These are phyloP conservation scores for Aspergillus costaricaensis DNA, from an alignment of 2,329 filamentous ascomycete species.

Conservation along the genomic window DNA sequence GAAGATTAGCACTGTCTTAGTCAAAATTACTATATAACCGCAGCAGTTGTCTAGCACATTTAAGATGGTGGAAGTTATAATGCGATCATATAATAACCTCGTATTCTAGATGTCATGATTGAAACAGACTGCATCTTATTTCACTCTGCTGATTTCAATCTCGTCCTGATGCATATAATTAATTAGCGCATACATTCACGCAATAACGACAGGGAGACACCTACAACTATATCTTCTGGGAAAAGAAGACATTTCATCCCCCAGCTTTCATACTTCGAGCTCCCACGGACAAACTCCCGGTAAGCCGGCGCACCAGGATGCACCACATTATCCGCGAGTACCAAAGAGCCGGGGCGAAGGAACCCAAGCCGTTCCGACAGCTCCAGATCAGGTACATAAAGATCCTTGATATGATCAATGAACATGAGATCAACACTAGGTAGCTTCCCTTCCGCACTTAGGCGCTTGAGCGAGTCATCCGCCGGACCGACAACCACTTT, in stretches of 20 bases:
- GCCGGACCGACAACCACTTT: conserved; percentile 70
- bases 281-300: conserved; percentile 62
- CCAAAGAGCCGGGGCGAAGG: conserved; percentile 55
- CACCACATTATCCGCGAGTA: conserved; percentile 50
- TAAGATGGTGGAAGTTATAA: too few species aligned
- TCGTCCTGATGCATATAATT: neutral
- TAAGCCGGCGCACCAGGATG: conserved; percentile 49
- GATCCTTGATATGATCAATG: conserved; percentile 62
- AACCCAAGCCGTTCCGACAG: conserved; percentile 71
- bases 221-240: neutral
- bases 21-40: too few species aligned
- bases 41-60: too few species aligned
- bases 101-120: too few species aligned
- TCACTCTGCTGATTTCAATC: neutral
- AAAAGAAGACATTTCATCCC: neutral
- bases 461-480: conserved; percentile 61
- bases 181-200: neutral
- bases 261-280: conserved; percentile 1
- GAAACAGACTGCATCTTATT: neutral
- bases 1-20: too few species aligned
- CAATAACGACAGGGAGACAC: neutral
- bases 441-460: conserved; percentile 58
- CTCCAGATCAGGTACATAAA: conserved; percentile 74
- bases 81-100: too few species aligned
- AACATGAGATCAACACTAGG: neutral